A percentile compares a stretch with the other conserved stretches of the same genome.
phyloP scores from a whole-genome alignment of 805 yeast species.

The Myxozyma kluyveri region DNA sequence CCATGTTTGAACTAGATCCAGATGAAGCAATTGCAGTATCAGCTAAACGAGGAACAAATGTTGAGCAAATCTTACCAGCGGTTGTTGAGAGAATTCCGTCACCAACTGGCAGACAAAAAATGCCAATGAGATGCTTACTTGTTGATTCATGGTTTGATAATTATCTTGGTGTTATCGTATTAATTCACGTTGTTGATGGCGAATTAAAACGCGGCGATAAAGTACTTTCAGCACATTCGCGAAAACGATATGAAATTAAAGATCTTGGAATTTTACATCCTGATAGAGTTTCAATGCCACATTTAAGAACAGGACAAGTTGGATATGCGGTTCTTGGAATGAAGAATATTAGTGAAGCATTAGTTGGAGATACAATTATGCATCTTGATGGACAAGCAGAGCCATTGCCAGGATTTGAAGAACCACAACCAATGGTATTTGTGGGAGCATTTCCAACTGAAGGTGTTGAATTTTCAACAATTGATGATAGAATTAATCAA shows the following conservation, averaged over 20 bases:
- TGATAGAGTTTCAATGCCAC: slow-evolving; percentile 64
- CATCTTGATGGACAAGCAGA: slow-evolving; percentile 53
- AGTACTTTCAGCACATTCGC: slow-evolving; percentile 73
- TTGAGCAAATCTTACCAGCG: slow-evolving; percentile 73
- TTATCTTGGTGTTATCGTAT: slow-evolving; percentile 83
- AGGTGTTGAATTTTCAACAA: slow-evolving; percentile 79
- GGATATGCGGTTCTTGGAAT: slow-evolving; percentile 94
- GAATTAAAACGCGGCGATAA: slow-evolving; percentile 67
- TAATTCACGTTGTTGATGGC: slow-evolving; percentile 86
- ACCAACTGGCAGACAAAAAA: slow-evolving; percentile 56
- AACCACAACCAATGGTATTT: slow-evolving; percentile 94
- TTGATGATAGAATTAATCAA: slow-evolving; percentile 87
- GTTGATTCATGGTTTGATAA: slow-evolving; percentile 99
- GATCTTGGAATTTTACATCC: slow-evolving; percentile 97
- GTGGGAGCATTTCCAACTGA: slow-evolving; percentile 98
- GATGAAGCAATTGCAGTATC: slow-evolving; percentile 79
- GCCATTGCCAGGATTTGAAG: slow-evolving; percentile 92
- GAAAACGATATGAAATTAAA: slow-evolving; percentile 75
- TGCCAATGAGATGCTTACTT: slow-evolving; percentile 67
- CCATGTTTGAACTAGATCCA: slow-evolving; percentile 73
- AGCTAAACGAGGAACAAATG: slow-evolving; percentile 87
- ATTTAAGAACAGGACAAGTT: slow-evolving; percentile 83
- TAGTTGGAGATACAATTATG: slow-evolving; percentile 87
- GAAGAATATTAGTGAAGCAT: slow-evolving; percentile 81
- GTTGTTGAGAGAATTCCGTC: slow-evolving; percentile 78